Evolutionary conservation across 2,329 filamentous ascomycete genomes (phyloP).

Genomic region (Arthrobotrys megalospora): DNA sequence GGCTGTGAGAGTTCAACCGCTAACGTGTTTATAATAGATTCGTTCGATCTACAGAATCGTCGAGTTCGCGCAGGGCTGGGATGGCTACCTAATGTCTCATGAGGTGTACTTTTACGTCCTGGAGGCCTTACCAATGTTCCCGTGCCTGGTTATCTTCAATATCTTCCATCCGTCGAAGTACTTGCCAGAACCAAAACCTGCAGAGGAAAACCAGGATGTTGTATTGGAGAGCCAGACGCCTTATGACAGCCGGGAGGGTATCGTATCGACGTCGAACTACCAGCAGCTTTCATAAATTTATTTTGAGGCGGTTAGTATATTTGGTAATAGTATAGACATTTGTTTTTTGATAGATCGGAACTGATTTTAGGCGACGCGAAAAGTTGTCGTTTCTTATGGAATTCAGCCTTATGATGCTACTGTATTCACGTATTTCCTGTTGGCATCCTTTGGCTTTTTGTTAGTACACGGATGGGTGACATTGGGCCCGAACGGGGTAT

Average conservation of each 20-base stretch:
- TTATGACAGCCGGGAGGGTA: slow-evolving; percentile 7
- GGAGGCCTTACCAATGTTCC: slow-evolving; percentile 70
- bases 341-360: too few relatives aligned
- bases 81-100: slow-evolving; percentile 71
- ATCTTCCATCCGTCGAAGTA: slow-evolving; percentile 70
- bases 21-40: slow-evolving; percentile 65
- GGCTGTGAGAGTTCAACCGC: neutral
- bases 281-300: slow-evolving; percentile 8
- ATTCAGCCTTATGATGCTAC: too few relatives aligned
- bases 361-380: too few relatives aligned
- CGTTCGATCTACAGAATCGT: slow-evolving; percentile 73
- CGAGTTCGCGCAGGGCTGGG: slow-evolving; percentile 72
- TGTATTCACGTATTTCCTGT: too few relatives aligned
- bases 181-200: slow-evolving; percentile 64
- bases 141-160: slow-evolving; percentile 71
- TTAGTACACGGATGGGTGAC: too few relatives aligned
- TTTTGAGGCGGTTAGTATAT: neutral
- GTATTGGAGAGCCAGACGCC: slow-evolving; percentile 37
- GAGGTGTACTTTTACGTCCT: slow-evolving; percentile 73
- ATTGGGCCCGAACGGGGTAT: too few relatives aligned
- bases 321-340: neutral
- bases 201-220: slow-evolving; percentile 21
- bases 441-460: too few relatives aligned
- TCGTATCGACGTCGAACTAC: slow-evolving; percentile 14
- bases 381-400: too few relatives aligned